phyloP scores from a whole-genome alignment of 306 rosid species.

The Mimosa pudica region DNA sequence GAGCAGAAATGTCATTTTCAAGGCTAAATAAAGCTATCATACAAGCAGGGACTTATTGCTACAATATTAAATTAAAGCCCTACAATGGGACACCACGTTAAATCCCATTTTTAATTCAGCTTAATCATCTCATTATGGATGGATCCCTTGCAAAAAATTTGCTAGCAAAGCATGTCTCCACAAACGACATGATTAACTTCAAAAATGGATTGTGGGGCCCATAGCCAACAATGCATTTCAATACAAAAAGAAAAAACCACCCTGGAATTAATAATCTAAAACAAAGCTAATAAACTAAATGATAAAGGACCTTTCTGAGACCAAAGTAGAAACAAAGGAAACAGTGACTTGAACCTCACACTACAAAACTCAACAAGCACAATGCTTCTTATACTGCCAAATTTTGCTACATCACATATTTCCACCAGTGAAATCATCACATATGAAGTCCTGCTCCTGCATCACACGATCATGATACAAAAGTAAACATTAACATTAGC shows the following conservation, averaged over 20 bases:
- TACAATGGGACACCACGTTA: slow-evolving; percentile 3
- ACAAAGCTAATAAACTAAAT: slow-evolving; percentile 16
- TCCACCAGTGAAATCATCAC: slow-evolving; percentile 53
- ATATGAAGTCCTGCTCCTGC: slow-evolving; percentile 74
- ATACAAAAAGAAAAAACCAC: slow-evolving; percentile 34
- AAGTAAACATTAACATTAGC: not conserved
- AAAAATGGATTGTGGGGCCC: slow-evolving; percentile 34
- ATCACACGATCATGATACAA: slow-evolving; percentile 32
- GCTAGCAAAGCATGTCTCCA: slow-evolving; percentile 17
- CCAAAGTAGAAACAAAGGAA: slow-evolving; percentile 17
- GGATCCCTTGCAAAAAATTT: slow-evolving; percentile 17
- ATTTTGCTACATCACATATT: slow-evolving; percentile 41
- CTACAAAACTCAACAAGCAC: slow-evolving; percentile 40
- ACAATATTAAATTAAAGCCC: slow-evolving; percentile 1
- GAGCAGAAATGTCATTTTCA: not conserved
- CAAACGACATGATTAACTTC: slow-evolving; percentile 30
- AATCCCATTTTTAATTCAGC: not conserved
- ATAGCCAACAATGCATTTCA: slow-evolving; percentile 25
- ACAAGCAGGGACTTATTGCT: not conserved
- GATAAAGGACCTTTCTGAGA: slow-evolving; percentile 12
- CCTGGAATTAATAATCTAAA: slow-evolving; percentile 33
- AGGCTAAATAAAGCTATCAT: not conserved
- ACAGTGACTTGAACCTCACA: slow-evolving; percentile 16
- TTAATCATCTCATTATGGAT: slow-evolving; percentile 26
- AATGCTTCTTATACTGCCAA: slow-evolving; percentile 28